Evolutionary conservation across 352 stramenopile genomes (phyloP), one percentile per base, ranked within the genome.

Genomic region (Phytophthora ohioensis): DNA sequence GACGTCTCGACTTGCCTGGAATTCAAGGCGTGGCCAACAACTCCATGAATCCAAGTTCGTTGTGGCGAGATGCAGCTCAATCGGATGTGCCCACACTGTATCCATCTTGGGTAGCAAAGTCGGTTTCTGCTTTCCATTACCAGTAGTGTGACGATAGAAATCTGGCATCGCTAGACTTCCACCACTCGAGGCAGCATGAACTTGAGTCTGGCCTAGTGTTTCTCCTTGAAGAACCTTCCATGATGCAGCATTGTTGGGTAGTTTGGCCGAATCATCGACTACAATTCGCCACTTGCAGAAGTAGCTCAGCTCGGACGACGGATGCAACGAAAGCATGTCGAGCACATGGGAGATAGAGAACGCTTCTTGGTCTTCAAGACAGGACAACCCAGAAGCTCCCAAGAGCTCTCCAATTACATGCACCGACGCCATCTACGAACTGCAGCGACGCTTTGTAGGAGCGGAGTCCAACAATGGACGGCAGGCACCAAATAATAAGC

Each of bases 211-310:
- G 13, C 82, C 80, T 21, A 55, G 60, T 2, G 60, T 64, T 8
- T 80, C 70, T 30, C 82, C 82, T 57, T 79, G 71, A 30, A 88
- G 39, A 15, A 90, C 61, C 36, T 75, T 68, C 82, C 80, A 88
- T 2, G 62, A 63, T 6, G 54, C 8, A 17, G 48, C 27, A 10
- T 57, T 45, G 51, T 42, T 45, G 39, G n/a, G 4, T 35, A 30
- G 6, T 9, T 38, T 70, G 8, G 9, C 27, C 1, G 52, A 15
- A 64, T 53, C 27, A 31, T 57, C 39, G 8, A 75, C 30, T 36
- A 77, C 43, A 1, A 87, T 30, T 7, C 80, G 71, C 82, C 82
- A 90, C 31, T 76, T 78, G 42, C 80, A 90, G 65, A 88, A 90
- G 62, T 82, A 88, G 49, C 69, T 83, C 11, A 53, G 52, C 27